These are phyloP conservation scores for Trichophyton rubrum DNA, from an alignment of 2,329 filamentous ascomycete species.

Conservation along the genomic window DNA sequence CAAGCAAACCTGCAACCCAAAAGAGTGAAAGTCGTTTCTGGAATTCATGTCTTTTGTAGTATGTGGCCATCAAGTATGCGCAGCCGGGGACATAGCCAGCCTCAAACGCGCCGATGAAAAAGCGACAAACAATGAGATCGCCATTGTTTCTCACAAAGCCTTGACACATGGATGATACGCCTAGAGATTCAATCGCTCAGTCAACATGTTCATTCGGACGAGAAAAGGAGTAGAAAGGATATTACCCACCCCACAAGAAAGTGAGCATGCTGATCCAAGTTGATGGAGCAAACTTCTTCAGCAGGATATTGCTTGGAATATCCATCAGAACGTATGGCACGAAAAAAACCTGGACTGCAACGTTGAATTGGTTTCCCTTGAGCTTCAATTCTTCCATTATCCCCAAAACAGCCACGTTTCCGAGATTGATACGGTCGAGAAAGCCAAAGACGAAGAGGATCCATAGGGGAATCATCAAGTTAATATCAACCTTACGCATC, in stretches of 20 bases:
- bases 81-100: constrained; percentile 43
- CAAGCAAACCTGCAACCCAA: constrained; percentile 46
- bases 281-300: constrained; percentile 14
- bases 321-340: constrained; percentile 20
- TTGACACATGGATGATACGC: constrained; percentile 16
- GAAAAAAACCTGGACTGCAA: constrained; percentile 25
- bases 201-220: constrained; percentile 36
- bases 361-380: constrained; percentile 23
- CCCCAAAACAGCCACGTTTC: constrained; percentile 17
- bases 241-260: background rate
- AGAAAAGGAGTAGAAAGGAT: background rate
- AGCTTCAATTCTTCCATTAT: constrained; percentile 16
- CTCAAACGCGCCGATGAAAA: constrained; percentile 42
- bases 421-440: constrained; percentile 13
- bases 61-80: constrained; percentile 49
- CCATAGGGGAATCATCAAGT: constrained; percentile 16
- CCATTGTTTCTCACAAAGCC: constrained; percentile 31
- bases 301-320: constrained; percentile 20
- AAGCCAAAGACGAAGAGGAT: constrained; percentile 15
- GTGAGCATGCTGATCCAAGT: background rate
- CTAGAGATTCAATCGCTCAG: constrained; percentile 22
- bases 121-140: constrained; percentile 37
- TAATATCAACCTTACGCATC: constrained; percentile 18
- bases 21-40: constrained; percentile 49
- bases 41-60: constrained; percentile 49